A percentile compares a stretch with the other conserved stretches of the same genome.
phyloP scores from a whole-genome alignment of 345 rosid species.

The Combretum micranthum region DNA sequence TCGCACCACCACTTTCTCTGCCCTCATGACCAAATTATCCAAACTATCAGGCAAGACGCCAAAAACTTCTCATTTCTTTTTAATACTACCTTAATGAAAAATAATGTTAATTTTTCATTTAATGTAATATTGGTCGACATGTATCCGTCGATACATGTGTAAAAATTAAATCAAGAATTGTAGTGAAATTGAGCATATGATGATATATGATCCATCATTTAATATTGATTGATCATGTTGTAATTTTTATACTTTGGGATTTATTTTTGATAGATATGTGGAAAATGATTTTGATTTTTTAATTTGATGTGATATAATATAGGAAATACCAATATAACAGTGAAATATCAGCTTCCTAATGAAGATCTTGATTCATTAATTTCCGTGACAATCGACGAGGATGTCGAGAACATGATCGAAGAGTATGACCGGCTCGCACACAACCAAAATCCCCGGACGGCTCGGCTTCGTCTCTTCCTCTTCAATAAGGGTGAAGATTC shows the following conservation, averaged over 20 bases:
- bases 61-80: too few relatives aligned
- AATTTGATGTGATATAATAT: not conserved
- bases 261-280: not conserved
- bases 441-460: conserved; percentile 62
- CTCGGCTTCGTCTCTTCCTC: conserved; percentile 80
- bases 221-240: too few relatives aligned
- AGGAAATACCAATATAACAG: conserved; percentile 56
- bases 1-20: conserved; percentile 53
- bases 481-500: conserved; percentile 58
- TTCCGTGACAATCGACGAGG: conserved; percentile 90
- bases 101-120: too few relatives aligned
- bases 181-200: too few relatives aligned
- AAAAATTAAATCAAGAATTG: too few relatives aligned
- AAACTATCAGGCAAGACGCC: conserved; percentile 55
- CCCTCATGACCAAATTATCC: conserved; percentile 62
- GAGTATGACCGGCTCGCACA: conserved; percentile 79
- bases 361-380: conserved; percentile 96
- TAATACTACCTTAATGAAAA: too few relatives aligned
- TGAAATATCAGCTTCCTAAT: conserved; percentile 92
- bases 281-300: not conserved
- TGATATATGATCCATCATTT: too few relatives aligned
- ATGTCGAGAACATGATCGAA: conserved; percentile 95
- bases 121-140: too few relatives aligned
- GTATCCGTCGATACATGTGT: too few relatives aligned
- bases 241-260: not conserved